Evolutionary conservation across 192 early-diverging fungal species (phyloP).

Genomic region (Coemansia umbellata): DNA sequence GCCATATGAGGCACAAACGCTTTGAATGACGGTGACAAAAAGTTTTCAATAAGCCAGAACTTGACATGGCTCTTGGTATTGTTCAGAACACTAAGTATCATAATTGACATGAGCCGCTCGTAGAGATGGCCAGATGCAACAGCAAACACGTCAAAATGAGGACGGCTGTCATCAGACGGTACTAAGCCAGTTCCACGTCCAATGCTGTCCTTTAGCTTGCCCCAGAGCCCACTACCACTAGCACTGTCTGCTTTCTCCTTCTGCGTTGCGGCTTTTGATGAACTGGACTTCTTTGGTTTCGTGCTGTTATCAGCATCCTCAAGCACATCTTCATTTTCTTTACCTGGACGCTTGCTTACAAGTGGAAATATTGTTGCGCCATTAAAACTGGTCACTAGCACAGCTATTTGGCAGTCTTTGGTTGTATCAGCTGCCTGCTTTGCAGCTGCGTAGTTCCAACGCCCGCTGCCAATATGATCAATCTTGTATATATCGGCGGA

Average conservation of each 20-base stretch:
- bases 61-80: slow-evolving; percentile 88
- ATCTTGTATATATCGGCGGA: slow-evolving; percentile 77
- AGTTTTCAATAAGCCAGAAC: slow-evolving; percentile 99
- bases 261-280: background rate
- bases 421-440: slow-evolving; percentile 9
- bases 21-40: slow-evolving; percentile 95
- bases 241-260: background rate
- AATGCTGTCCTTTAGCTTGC: slow-evolving; percentile 29
- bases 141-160: slow-evolving; percentile 92
- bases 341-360: slow-evolving; percentile 76
- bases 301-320: slow-evolving; percentile 23
- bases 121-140: slow-evolving; percentile 98
- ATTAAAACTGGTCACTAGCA: slow-evolving; percentile 74
- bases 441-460: slow-evolving; percentile 39
- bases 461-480: slow-evolving; percentile 25
- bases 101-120: slow-evolving; percentile 95
- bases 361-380: slow-evolving; percentile 79
- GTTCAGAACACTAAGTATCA: slow-evolving; percentile 90
- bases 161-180: slow-evolving; percentile 10
- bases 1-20: slow-evolving; percentile 89
- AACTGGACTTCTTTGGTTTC: background rate
- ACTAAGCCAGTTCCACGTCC: slow-evolving; percentile 1
- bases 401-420: slow-evolving; percentile 30
- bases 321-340: slow-evolving; percentile 72
- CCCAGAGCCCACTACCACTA: slow-evolving; percentile 24